Evolutionary conservation across 148 eudicot genomes (phyloP).

Genomic region (Agrostemma githago): DNA sequence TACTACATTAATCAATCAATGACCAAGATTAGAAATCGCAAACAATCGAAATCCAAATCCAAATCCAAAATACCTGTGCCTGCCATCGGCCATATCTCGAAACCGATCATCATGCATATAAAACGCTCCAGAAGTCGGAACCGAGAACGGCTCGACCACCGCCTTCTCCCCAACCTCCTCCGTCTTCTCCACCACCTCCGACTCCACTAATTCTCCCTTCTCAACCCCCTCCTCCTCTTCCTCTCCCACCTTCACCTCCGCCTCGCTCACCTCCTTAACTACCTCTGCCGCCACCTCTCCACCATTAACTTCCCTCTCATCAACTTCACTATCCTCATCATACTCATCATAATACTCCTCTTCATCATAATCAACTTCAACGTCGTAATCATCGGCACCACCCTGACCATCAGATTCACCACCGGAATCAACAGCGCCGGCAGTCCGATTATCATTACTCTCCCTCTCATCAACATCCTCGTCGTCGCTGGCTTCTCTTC

Average conservation of each 20-base stretch:
- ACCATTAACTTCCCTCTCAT: slow-evolving; percentile 22
- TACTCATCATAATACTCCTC: slow-evolving; percentile 29
- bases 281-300: slow-evolving; percentile 14
- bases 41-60: neutral
- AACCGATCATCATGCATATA: slow-evolving; percentile 99
- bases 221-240: slow-evolving; percentile 16
- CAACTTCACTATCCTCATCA: slow-evolving; percentile 31
- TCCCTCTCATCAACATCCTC: slow-evolving; percentile 28
- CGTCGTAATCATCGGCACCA: slow-evolving; percentile 69
- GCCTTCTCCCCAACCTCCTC: slow-evolving; percentile 52
- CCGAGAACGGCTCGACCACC: slow-evolving; percentile 83
- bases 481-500: slow-evolving; percentile 81
- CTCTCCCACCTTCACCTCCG: slow-evolving; percentile 15
- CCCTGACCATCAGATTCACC: slow-evolving; percentile 67
- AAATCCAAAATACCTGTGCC: slow-evolving; percentile 55
- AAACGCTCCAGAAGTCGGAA: slow-evolving; percentile 93
- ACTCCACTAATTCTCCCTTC: neutral
- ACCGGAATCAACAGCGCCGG: slow-evolving; percentile 38
- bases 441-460: slow-evolving; percentile 22
- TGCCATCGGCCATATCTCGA: slow-evolving; percentile 57
- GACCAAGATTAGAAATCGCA: neutral
- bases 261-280: slow-evolving; percentile 13
- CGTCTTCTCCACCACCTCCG: slow-evolving; percentile 22
- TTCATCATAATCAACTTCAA: slow-evolving; percentile 36
- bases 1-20: too few species aligned